Evolutionary conservation across 192 early-diverging fungal genomes (phyloP), one percentile per base, ranked within the genome.

Genomic region (Backusella tuberculispora): DNA sequence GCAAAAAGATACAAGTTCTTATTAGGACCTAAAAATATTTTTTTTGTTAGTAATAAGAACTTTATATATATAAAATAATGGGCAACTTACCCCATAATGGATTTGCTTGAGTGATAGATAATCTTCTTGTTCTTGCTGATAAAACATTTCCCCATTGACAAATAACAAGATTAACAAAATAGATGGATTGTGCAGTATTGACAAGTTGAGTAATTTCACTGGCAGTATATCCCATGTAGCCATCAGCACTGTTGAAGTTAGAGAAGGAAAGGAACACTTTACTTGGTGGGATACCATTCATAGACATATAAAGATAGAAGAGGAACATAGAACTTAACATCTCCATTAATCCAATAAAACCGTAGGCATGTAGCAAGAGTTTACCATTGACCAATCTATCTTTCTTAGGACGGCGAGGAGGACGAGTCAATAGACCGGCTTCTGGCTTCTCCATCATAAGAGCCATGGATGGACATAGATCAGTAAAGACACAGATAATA

Each of bases 361-460:
- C 79, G 83, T 96, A 97, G 10, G 92, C 89, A 42, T 95, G 93
- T 1, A 83, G 21, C 70, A 94, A 88, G 40, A 95, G 84, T 66
- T 88, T 83, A 40, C 66, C 74, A 67, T 93, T 85, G 42, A 91
- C 90, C 29, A 97, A 83, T 7, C 85, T 83, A 42, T 95, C 92
- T 38, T 76, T 84, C 75, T 84, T 87, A 2, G 93, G 85, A 67
- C 90, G 86, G 19, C 96, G 91, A 10, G 96, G 96, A 26, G 78
- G 80, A 5, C 84, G 85, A 21, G 77, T 83, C 77, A 97, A 88
- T 19, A 97, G 82, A 66, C 93, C 88, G 45, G 86, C 83, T 78
- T 95, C 94, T 46, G 93, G 85, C 69, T 87, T 81, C 74, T 97
- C 96, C 76, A 89, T 85, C 60, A 94, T 93, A 38, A 97, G 77